A percentile compares a stretch with the other conserved stretches of the same genome.
Evolutionary conservation across 306 rosid species (phyloP).

Genomic region (Quercus wislizeni): DNA sequence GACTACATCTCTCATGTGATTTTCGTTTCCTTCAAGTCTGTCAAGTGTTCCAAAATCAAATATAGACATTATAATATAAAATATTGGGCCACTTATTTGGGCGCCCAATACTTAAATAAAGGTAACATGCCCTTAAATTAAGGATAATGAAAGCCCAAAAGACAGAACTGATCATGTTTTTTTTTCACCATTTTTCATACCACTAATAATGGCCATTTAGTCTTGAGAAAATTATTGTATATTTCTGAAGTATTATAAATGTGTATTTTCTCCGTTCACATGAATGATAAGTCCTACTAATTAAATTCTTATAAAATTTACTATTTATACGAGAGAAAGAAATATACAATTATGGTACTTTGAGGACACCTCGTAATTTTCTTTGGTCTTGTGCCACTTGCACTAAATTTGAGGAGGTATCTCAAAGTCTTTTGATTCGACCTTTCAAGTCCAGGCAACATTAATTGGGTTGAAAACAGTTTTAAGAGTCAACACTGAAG

Average conservation of each 20-base stretch:
- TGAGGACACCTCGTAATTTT: fast-evolving
- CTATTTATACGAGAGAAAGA: fast-evolving
- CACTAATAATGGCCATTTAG: not conserved
- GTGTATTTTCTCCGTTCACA: fast-evolving
- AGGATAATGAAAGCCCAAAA: not conserved
- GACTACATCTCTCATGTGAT: not conserved
- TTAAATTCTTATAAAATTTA: too few relatives aligned
- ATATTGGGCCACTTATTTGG: not conserved
- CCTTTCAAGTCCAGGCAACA: too few relatives aligned
- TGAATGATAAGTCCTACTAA: fast-evolving
- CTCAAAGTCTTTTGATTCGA: too few relatives aligned
- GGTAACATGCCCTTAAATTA: not conserved
- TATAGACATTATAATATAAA: too few relatives aligned
- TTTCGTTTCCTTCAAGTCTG: not conserved
- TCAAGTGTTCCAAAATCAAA: not conserved
- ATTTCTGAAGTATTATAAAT: fast-evolving
- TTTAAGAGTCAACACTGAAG: too few relatives aligned
- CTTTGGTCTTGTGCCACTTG: not conserved
- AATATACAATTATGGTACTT: fast-evolving
- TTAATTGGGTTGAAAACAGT: too few relatives aligned
- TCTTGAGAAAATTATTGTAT: fast-evolving
- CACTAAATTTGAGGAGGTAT: too few relatives aligned
- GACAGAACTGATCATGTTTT: not conserved
- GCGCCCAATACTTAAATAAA: not conserved
- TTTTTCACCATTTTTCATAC: not conserved